A percentile compares a stretch with the other conserved stretches of the same genome.
These are phyloP conservation scores for Lithohypha guttulata DNA, from an alignment of 2,329 filamentous ascomycete genomes.

Conservation along the genomic window DNA sequence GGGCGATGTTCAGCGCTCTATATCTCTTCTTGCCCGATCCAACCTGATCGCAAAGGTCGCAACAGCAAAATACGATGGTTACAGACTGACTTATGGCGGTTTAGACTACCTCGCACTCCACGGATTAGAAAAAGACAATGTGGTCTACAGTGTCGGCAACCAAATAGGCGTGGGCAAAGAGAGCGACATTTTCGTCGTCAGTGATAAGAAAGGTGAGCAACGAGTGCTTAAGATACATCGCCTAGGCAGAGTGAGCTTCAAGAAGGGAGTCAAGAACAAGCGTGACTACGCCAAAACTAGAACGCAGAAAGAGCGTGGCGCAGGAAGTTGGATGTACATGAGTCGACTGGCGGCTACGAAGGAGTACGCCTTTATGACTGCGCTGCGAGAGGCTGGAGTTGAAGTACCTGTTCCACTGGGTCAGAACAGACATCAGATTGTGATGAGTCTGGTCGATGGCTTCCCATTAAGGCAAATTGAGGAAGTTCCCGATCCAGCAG, in stretches of 20 bases:
- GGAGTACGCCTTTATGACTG: conserved; percentile 90
- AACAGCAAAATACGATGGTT: conserved; percentile 95
- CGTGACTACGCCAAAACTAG: conserved; percentile 80
- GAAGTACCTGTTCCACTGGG: conserved; percentile 78
- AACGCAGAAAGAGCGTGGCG: conserved; percentile 32
- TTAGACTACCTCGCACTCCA: conserved; percentile 96
- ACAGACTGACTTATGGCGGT: conserved; percentile 90
- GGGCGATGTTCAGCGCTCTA: conserved; percentile 66
- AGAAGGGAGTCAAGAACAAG: conserved; percentile 79
- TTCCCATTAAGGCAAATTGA: conserved; percentile 85
- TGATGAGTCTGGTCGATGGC: conserved; percentile 89
- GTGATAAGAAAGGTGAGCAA: conserved; percentile 65
- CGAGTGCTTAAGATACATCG: conserved; percentile 91
- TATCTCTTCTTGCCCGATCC: conserved; percentile 83
- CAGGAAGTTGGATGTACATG: conserved; percentile 96
- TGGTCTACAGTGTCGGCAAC: conserved; percentile 83
- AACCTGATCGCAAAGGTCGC: conserved; percentile 86
- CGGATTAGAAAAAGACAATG: conserved; percentile 67
- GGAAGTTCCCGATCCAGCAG: conserved; percentile 67
- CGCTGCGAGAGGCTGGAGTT: conserved; percentile 71
- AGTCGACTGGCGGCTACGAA: conserved; percentile 85
- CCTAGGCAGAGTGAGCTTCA: conserved; percentile 89
- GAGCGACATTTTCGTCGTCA: conserved; percentile 91
- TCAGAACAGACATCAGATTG: conserved; percentile 87
- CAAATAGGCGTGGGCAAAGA: conserved; percentile 96